Conservation (phyloP, 305 asterid species). For the Fraxinus greggii region DNA sequence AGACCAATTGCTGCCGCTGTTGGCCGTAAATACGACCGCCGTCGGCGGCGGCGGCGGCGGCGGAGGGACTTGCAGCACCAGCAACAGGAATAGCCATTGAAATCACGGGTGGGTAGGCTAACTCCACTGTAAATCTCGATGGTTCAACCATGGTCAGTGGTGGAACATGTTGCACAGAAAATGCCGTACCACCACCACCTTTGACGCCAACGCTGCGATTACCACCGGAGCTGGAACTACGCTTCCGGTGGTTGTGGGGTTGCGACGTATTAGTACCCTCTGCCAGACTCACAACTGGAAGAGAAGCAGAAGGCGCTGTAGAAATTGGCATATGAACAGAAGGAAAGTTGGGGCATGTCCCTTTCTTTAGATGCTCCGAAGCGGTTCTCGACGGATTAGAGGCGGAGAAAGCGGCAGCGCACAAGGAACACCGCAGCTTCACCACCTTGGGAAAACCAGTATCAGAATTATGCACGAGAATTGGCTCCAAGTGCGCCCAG, state of each 20-base stretch:
- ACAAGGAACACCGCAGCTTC: conserved; percentile 75
- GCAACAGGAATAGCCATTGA: too few species aligned
- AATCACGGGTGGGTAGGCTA: too few species aligned
- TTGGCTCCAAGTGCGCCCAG: conserved; percentile 94
- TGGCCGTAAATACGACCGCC: too few species aligned
- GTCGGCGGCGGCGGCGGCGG: too few species aligned
- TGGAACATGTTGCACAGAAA: neutral
- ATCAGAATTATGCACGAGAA: conserved; percentile 68
- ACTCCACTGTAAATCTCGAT: too few species aligned
- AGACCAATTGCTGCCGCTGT: too few species aligned
- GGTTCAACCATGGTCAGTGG: neutral
- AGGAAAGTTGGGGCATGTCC: conserved; percentile 87
- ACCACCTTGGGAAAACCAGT: conserved; percentile 79
- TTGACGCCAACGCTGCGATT: too few species aligned
- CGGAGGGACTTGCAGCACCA: too few species aligned
- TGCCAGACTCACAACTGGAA: conserved; percentile 26
- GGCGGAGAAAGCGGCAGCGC: conserved; percentile 92
- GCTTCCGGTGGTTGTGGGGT: too few species aligned
- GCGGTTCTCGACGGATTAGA: conserved; percentile 95
- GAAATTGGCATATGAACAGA: conserved; percentile 62
- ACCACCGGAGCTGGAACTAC: too few species aligned
- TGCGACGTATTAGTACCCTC: neutral
- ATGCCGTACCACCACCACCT: neutral
- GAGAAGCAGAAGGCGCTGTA: conserved; percentile 44
- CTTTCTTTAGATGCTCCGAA: conserved; percentile 91